Evolutionary conservation across 108 stramenopile genomes (phyloP), one percentile per base, ranked within the genome.

Genomic region (Nitzschia putrida): DNA sequence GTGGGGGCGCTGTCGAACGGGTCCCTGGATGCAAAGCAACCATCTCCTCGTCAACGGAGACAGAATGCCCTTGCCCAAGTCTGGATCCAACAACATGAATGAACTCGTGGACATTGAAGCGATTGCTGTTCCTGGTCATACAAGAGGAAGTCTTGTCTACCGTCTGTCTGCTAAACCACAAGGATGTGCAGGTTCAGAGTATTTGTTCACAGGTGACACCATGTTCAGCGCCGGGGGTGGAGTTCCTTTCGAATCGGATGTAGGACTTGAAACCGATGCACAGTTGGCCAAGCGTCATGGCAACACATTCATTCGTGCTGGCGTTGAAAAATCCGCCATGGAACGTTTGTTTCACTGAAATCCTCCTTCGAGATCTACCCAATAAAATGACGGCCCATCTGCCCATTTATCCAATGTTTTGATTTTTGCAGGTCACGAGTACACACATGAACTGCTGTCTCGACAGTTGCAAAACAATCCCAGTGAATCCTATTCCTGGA

Each of bases 261-360:
- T 83, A 23, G 87, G 88, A 61, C 49, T 23, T 38, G 66, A 84
- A 63, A 60, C 75, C 47, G 76, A 83, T 26, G 24, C 79, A 51
- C 38, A 66, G 65, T 50, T 78, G 56, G 59, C 45, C 51, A 50
- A 60, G 37, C 84, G 84, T 51, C 64, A 85, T 66, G 83, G 80
- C 16, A 80, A 80, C 16, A 83, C 77, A 49, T 68, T 73, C 45
- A 23, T 79, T 67, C 76, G 54, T 76, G 79, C 73, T 0, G 73
- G 60, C 2, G 66, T 82, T 10, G 87, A 84, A 4, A 42, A 53
- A 37, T 50, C 73, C 25, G 85, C 92, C 22, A 79, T 83, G 58
- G 92, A 93, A 65, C 83, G 92, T 23, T n/a, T 93, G 92, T 67
- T 93, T 93, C 81, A 74, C 83, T 10, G 88, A 93, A 76, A 72